Evolutionary conservation across 2,329 filamentous ascomycete species (phyloP).

Genomic region (Sclerotinia spermophila): DNA sequence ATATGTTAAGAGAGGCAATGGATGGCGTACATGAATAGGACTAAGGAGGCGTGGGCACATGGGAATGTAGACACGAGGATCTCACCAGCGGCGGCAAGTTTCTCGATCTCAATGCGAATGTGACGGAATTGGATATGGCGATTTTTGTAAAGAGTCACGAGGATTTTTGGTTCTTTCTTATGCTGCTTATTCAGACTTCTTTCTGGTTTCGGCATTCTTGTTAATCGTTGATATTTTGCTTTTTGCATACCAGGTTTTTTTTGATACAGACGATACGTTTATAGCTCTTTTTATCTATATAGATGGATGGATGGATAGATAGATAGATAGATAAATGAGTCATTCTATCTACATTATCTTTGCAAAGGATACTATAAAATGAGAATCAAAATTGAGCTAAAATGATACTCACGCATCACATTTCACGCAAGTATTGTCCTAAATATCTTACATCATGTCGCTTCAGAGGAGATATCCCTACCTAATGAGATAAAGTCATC

Average conservation of each 20-base stretch:
- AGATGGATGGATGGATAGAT: background rate
- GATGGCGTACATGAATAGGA: rapidly evolving
- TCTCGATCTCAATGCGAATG: background rate
- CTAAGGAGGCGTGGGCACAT: rapidly evolving
- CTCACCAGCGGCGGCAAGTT: background rate
- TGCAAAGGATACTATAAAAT: no score
- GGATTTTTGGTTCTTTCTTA: background rate
- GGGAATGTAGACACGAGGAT: background rate
- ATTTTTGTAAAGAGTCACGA: background rate
- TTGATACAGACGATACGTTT: background rate
- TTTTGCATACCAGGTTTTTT: background rate
- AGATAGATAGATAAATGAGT: no score
- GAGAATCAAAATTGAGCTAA: no score
- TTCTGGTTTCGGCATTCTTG: no score
- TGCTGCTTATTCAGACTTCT: background rate
- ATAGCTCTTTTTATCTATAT: background rate
- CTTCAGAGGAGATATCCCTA: no score
- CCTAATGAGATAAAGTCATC: no score
- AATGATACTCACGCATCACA: background rate
- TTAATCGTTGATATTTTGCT: background rate
- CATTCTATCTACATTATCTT: no score
- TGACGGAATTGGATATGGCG: background rate
- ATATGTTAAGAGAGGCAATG: background rate
- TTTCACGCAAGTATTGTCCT: no score
- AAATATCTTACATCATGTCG: no score